Evolutionary conservation across 1,284 basidiomycete species (phyloP).

Genomic region (Stygiomarasmius scandens): DNA sequence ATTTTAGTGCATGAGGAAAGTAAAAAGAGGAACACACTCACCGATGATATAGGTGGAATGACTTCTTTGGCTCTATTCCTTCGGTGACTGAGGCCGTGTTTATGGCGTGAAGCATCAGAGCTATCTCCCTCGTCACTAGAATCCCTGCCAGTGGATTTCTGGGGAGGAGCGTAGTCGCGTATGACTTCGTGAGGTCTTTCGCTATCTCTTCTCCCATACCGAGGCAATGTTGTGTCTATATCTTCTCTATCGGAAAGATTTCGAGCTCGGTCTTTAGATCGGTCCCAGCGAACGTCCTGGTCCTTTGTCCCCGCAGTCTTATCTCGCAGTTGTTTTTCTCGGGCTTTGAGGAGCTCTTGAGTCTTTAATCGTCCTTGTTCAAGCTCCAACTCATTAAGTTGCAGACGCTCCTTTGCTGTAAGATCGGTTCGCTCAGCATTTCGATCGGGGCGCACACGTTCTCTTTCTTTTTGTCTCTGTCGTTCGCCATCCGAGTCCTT

Average conservation of each 20-base stretch:
- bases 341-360: neutral
- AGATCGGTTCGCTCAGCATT: neutral
- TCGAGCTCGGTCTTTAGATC: conserved; percentile 1
- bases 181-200: conserved; percentile 6
- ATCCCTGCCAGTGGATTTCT: conserved; percentile 7
- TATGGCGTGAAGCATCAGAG: conserved; percentile 23
- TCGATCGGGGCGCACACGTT: neutral
- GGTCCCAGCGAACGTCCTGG: neutral
- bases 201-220: neutral
- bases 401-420: conserved; percentile 7
- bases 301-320: neutral
- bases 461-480: conserved; percentile 10
- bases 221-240: neutral
- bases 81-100: conserved; percentile 14
- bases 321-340: neutral
- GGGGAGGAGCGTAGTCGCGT: neutral
- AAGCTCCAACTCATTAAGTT: conserved; percentile 13
- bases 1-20: neutral
- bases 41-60: conserved; percentile 21
- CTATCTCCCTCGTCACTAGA: conserved; percentile 23
- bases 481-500: conserved; percentile 6
- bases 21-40: conserved; percentile 17
- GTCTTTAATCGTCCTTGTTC: conserved; percentile 16
- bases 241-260: neutral
- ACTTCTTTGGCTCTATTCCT: conserved; percentile 21